Evolutionary conservation across 257 asterid species (phyloP).

Genomic region (Solanum megistacrolobum): DNA sequence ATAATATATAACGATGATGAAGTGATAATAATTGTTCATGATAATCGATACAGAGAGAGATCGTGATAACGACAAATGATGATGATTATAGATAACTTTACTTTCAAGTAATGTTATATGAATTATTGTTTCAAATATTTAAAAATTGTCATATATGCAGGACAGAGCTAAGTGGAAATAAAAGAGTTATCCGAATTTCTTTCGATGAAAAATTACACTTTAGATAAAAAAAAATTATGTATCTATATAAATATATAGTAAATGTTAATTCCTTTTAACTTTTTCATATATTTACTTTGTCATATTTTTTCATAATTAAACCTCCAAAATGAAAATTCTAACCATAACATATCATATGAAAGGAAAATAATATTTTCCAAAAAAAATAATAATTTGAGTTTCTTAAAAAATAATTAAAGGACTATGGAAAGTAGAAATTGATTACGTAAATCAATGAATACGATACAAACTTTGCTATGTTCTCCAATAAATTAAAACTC

Average conservation of each 20-base stretch:
- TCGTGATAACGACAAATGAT: background rate
- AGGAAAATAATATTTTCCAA: background rate
- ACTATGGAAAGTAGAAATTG: background rate
- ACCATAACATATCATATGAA: background rate
- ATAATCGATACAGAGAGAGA: background rate
- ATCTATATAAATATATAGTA: background rate
- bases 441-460: background rate
- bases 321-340: fast-evolving
- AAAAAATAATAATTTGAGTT: background rate
- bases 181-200: too few species aligned
- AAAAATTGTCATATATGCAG: too few species aligned
- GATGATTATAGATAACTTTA: background rate
- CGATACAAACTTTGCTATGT: background rate
- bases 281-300: background rate
- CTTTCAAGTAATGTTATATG: background rate
- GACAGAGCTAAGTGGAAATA: too few species aligned
- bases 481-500: background rate
- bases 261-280: background rate
- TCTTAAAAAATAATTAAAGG: background rate
- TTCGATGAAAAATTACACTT: background rate
- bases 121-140: background rate
- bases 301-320: background rate
- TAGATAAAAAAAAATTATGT: too few species aligned
- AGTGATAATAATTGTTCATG: too few species aligned
- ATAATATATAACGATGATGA: too few species aligned